Conservation (phyloP, 495 filamentous ascomycete genomes). For the Penicillium soppii region DNA sequence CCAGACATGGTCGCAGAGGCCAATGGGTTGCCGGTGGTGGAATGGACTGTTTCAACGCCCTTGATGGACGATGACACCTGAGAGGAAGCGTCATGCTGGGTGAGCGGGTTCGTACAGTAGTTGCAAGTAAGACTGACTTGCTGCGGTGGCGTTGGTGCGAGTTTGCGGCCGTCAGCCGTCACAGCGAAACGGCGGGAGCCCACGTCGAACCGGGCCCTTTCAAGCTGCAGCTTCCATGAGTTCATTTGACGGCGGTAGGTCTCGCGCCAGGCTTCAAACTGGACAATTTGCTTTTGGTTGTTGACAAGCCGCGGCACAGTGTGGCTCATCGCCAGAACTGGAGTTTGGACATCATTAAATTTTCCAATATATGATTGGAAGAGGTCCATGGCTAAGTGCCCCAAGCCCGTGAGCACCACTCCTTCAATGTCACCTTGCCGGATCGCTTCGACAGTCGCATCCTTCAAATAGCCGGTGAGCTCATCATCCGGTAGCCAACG, state of each 20-base stretch:
- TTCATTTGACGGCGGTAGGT: constrained; percentile 83
- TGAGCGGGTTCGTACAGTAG: constrained; percentile 66
- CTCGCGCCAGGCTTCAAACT: constrained; percentile 76
- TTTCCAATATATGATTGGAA: constrained; percentile 86
- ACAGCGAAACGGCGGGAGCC: constrained; percentile 60
- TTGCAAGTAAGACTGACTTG: constrained; percentile 83
- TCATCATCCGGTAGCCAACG: constrained; percentile 78
- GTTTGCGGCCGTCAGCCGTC: constrained; percentile 59
- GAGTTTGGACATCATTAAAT: constrained; percentile 85
- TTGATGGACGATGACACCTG: constrained; percentile 32
- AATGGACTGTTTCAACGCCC: constrained; percentile 33
- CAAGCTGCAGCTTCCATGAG: constrained; percentile 62
- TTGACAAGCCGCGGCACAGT: constrained; percentile 79
- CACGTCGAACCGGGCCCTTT: constrained; percentile 62
- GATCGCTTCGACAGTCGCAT: constrained; percentile 61
- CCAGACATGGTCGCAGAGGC: constrained; percentile 42
- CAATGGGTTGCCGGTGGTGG: constrained; percentile 38
- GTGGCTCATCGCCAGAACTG: constrained; percentile 78
- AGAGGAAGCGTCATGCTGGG: constrained; percentile 42
- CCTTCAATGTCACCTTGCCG: constrained; percentile 82
- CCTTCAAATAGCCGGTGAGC: constrained; percentile 68
- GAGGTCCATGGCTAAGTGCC: constrained; percentile 74
- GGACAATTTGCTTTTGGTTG: constrained; percentile 50
- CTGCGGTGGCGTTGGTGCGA: constrained; percentile 62
- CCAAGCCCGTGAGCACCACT: constrained; percentile 81